Evolutionary conservation across 805 yeast genomes (phyloP).

Genomic region (Hermanozyma aechmeae): DNA sequence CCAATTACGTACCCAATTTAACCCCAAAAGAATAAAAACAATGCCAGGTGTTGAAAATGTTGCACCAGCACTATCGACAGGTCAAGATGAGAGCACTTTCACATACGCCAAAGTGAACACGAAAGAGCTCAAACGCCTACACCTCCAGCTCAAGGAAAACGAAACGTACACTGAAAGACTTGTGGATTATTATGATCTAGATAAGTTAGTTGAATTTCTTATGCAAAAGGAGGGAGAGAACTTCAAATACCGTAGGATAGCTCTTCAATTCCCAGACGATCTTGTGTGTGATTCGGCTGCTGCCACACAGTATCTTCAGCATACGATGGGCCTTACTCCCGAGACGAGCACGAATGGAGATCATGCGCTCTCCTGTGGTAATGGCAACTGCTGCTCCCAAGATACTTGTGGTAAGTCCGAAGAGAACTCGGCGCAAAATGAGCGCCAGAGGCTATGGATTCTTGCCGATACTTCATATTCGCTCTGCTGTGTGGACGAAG

Average conservation of each 20-base stretch:
- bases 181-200: conserved; percentile 45
- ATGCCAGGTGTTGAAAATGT: conserved; percentile 9
- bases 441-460: conserved; percentile 63
- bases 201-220: conserved; percentile 35
- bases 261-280: conserved; percentile 86
- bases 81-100: conserved; percentile 55
- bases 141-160: conserved; percentile 15
- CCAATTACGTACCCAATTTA: too few relatives aligned
- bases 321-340: conserved; percentile 16
- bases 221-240: conserved; percentile 12
- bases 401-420: too few relatives aligned
- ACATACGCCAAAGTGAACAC: conserved; percentile 34
- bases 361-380: too few relatives aligned
- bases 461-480: conserved; percentile 95
- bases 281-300: conserved; percentile 72
- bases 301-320: conserved; percentile 48
- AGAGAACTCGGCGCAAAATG: too few relatives aligned
- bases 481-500: conserved; percentile 92
- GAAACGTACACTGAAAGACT: conserved; percentile 25
- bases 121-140: conserved; percentile 12
- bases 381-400: too few relatives aligned
- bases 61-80: conserved; percentile 71
- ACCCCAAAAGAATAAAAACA: not conserved
- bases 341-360: too few relatives aligned
- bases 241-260: conserved; percentile 39